Evolutionary conservation across 2,329 filamentous ascomycete genomes (phyloP).

Genomic region (Penicillium sp.): DNA sequence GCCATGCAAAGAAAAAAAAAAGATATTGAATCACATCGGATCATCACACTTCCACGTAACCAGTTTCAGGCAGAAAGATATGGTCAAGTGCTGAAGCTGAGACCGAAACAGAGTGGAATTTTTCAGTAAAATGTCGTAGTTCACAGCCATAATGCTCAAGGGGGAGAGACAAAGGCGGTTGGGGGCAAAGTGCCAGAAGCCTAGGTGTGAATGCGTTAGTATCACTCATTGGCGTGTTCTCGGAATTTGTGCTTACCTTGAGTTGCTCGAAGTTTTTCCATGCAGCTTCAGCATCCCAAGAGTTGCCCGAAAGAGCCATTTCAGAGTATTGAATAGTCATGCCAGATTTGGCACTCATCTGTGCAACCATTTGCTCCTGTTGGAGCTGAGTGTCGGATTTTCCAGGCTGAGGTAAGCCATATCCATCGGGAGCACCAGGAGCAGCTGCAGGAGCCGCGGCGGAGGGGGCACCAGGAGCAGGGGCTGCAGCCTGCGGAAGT

Average conservation of each 20-base stretch:
- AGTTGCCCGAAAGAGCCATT: constrained; percentile 76
- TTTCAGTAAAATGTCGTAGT: background rate
- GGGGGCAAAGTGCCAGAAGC: constrained; percentile 48
- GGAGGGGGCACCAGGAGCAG: constrained; percentile 12
- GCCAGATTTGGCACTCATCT: constrained; percentile 74
- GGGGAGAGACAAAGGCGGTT: constrained; percentile 49
- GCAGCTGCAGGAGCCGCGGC: constrained; percentile 14
- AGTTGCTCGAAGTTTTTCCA: constrained; percentile 73
- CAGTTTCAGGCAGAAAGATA: constrained; percentile 7
- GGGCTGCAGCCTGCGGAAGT: constrained; percentile 37
- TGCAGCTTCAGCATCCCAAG: constrained; percentile 78
- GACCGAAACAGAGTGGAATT: background rate
- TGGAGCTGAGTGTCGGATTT: constrained; percentile 56
- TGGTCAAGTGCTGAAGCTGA: constrained; percentile 3
- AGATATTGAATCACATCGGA: constrained; percentile 7
- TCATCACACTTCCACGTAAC: constrained; percentile 9
- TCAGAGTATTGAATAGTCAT: constrained; percentile 79
- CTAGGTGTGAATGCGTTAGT: constrained; percentile 28
- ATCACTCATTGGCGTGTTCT: background rate
- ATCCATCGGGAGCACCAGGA: constrained; percentile 32
- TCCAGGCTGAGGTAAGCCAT: constrained; percentile 44
- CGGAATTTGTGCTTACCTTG: constrained; percentile 56
- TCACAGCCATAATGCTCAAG: constrained; percentile 8
- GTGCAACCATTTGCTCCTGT: constrained; percentile 67
- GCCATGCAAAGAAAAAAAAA: constrained; percentile 31